phyloP scores from a whole-genome alignment of 768 basidiomycete species.

The Russula vinacea region DNA sequence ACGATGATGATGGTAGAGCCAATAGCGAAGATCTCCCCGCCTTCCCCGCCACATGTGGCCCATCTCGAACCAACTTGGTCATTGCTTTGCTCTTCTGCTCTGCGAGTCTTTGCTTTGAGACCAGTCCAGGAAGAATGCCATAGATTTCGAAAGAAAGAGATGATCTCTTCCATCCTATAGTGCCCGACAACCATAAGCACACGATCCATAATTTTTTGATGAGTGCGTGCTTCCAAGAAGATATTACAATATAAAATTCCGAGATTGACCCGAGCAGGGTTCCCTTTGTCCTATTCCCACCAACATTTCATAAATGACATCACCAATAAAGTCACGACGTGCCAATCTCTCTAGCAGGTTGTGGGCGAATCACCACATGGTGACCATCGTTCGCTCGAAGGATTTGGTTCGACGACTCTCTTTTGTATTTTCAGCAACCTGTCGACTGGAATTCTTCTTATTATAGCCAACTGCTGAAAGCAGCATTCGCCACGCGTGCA shows the following conservation, averaged over 20 bases:
- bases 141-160: neutral
- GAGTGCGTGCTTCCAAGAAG: neutral
- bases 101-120: too few species aligned
- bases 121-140: neutral
- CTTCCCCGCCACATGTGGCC: neutral
- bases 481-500: neutral
- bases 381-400: neutral
- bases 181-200: neutral
- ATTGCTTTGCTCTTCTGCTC: too few species aligned
- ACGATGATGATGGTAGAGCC: neutral
- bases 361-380: slow-evolving; percentile 8
- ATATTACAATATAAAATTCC: too few species aligned
- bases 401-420: neutral
- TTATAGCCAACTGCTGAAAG: neutral
- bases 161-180: neutral
- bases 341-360: slow-evolving; percentile 4
- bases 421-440: neutral
- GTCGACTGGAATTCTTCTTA: neutral
- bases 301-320: neutral
- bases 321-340: neutral
- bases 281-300: neutral
- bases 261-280: neutral
- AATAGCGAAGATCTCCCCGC: neutral
- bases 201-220: neutral
- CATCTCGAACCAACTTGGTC: neutral